Conservation (phyloP, 306 rosid genomes). For the Cucurbita argyrosperma region DNA sequence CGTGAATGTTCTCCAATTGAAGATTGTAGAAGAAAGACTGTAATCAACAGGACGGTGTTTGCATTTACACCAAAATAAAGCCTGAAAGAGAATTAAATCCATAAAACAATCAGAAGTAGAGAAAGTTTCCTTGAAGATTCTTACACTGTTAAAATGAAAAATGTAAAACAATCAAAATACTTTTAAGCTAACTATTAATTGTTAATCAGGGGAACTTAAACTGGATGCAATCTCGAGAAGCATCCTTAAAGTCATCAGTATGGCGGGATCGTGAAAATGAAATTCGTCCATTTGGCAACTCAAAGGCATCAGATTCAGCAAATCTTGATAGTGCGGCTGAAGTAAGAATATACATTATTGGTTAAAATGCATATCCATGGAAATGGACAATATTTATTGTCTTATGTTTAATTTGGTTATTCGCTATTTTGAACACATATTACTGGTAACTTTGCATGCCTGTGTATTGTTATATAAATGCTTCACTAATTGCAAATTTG, state of each 20-base stretch:
- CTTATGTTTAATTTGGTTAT: not conserved
- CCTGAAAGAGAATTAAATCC: too few relatives aligned
- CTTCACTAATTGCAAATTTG: not conserved
- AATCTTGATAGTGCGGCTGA: slow-evolving; percentile 97
- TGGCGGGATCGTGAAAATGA: slow-evolving; percentile 95
- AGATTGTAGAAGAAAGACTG: too few relatives aligned
- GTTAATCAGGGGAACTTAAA: slow-evolving; percentile 79
- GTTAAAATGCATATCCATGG: not conserved
- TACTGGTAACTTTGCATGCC: not conserved
- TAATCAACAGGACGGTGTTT: too few relatives aligned
- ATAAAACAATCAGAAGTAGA: too few relatives aligned
- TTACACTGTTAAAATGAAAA: too few relatives aligned
- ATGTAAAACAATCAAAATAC: too few relatives aligned
- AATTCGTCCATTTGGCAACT: slow-evolving; percentile 87
- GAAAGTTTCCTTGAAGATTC: too few relatives aligned
- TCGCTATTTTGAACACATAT: not conserved
- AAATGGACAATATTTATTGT: not conserved
- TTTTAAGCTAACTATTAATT: slow-evolving; percentile 12
- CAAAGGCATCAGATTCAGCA: slow-evolving; percentile 91
- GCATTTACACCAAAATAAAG: too few relatives aligned
- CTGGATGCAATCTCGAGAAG: slow-evolving; percentile 98
- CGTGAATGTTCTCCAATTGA: too few relatives aligned
- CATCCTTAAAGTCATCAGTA: slow-evolving; percentile 77
- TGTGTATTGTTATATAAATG: not conserved
- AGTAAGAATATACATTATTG: slow-evolving; percentile 31